Evolutionary conservation across 2,329 filamentous ascomycete species (phyloP).

Genomic region (Exophiala oligosperma): DNA sequence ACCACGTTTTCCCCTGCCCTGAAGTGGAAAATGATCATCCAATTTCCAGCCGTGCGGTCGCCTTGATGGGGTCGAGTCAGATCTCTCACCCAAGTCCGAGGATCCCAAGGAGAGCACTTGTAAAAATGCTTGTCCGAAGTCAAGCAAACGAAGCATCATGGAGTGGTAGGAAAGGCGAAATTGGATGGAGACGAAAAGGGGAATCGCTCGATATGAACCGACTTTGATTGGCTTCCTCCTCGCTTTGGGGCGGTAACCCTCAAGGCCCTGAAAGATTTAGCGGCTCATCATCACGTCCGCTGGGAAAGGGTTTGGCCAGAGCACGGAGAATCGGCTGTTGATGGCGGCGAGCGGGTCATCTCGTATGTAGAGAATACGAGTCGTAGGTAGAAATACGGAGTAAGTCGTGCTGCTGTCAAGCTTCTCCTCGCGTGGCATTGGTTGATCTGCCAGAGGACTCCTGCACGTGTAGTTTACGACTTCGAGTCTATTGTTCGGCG

Average conservation of each 20-base stretch:
- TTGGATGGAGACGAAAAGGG: slow-evolving; percentile 1
- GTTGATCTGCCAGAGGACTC: no score
- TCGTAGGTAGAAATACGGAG: no score
- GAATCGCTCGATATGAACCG: not conserved
- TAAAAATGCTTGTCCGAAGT: not conserved
- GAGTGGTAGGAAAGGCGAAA: not conserved
- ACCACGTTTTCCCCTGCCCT: not conserved
- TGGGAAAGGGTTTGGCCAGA: not conserved
- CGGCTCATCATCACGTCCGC: not conserved
- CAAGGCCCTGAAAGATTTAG: not conserved
- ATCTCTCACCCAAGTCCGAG: not conserved
- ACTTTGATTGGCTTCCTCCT: not conserved
- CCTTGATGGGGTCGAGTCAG: not conserved
- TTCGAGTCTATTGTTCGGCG: no score
- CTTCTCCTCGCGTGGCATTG: no score
- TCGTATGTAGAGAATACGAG: no score
- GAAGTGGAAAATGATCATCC: not conserved
- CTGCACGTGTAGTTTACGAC: no score
- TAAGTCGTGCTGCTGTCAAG: no score
- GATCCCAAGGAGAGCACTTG: not conserved
- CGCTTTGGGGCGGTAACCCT: not conserved
- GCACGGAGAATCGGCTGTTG: not conserved
- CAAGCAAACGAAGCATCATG: not conserved
- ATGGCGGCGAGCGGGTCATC: no score
- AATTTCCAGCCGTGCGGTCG: not conserved